Percentiles rank a stretch among this genome's conserved stretches.
phyloP scores from a whole-genome alignment of 805 yeast species.

The Pichia occidentalis region DNA sequence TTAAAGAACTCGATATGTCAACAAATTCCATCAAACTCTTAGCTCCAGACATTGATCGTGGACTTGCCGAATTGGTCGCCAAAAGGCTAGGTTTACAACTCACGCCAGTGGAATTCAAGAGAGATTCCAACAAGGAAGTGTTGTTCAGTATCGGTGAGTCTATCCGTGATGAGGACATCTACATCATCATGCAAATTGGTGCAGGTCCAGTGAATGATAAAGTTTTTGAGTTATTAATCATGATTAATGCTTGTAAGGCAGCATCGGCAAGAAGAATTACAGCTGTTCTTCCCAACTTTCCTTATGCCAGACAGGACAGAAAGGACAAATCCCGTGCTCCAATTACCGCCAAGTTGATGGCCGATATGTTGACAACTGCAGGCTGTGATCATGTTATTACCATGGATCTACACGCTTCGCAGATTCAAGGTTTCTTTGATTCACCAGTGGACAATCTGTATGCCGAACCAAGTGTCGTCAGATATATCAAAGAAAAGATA shows the following conservation, averaged over 20 bases:
- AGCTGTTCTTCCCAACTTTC: slow-evolving; percentile 76
- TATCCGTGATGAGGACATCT: slow-evolving; percentile 79
- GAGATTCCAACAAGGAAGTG: slow-evolving; percentile 69
- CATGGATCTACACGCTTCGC: slow-evolving; percentile 85
- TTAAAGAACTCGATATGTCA: slow-evolving; percentile 42
- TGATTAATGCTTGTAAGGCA: slow-evolving; percentile 76
- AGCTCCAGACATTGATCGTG: slow-evolving; percentile 63
- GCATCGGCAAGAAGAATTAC: slow-evolving; percentile 81
- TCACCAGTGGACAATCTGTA: slow-evolving; percentile 80
- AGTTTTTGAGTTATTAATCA: slow-evolving; percentile 65
- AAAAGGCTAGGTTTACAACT: slow-evolving; percentile 48
- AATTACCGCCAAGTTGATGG: slow-evolving; percentile 78
- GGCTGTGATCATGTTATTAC: slow-evolving; percentile 85
- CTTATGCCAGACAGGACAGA: slow-evolving; percentile 85
- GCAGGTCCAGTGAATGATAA: slow-evolving; percentile 73
- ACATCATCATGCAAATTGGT: slow-evolving; percentile 72
- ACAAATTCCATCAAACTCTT: slow-evolving; percentile 63
- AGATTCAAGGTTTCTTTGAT: slow-evolving; percentile 79
- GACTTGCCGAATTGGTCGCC: slow-evolving; percentile 64
- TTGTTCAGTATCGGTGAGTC: slow-evolving; percentile 75
- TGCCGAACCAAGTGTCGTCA: slow-evolving; percentile 76
- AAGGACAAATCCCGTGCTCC: slow-evolving; percentile 84
- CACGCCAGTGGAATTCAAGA: slow-evolving; percentile 56
- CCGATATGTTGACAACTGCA: slow-evolving; percentile 74
- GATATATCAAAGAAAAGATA: slow-evolving; percentile 61